phyloP scores from a whole-genome alignment of 768 basidiomycete species.

The Tricholoma matsutake region DNA sequence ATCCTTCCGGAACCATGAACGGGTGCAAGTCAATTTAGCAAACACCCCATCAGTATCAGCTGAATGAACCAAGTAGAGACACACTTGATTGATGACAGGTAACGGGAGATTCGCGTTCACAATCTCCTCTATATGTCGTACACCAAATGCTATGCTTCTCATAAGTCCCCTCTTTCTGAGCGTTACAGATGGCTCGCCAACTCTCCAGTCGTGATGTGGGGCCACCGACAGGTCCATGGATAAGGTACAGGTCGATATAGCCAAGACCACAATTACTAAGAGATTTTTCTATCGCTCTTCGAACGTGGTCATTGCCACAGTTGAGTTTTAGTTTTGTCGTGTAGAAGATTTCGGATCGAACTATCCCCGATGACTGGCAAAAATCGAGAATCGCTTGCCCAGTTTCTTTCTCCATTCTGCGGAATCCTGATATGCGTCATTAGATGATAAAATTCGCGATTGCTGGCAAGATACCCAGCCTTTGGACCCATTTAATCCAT shows the following conservation, averaged over 20 bases:
- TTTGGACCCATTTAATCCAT: conserved; percentile 20
- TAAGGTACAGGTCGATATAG: conserved; percentile 69
- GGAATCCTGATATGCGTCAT: conserved; percentile 37
- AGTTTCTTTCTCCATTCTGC: conserved; percentile 56
- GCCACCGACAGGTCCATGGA: conserved; percentile 68
- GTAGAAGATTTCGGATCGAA: conserved; percentile 62
- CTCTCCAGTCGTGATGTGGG: conserved; percentile 51
- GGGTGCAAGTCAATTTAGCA: conserved; percentile 57
- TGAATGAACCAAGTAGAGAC: conserved; percentile 7
- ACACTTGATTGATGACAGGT: conserved; percentile 61
- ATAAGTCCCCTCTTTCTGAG: conserved; percentile 57
- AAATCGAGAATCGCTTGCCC: conserved; percentile 60
- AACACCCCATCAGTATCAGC: conserved; percentile 1
- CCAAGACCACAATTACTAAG: conserved; percentile 52
- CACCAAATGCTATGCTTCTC: conserved; percentile 57
- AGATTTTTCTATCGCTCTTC: conserved; percentile 49
- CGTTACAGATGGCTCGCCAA: conserved; percentile 66
- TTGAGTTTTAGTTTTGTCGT: conserved; percentile 70
- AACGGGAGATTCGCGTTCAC: conserved; percentile 41
- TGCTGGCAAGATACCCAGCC: conserved; percentile 49
- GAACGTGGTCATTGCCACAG: conserved; percentile 45
- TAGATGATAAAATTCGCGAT: background rate
- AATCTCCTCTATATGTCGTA: conserved; percentile 56
- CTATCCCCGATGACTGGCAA: conserved; percentile 41
- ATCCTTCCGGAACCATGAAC: conserved; percentile 63